These are phyloP conservation scores for Cladosporium phlei DNA, from an alignment of 2,329 filamentous ascomycete genomes.

Conservation along the genomic window DNA sequence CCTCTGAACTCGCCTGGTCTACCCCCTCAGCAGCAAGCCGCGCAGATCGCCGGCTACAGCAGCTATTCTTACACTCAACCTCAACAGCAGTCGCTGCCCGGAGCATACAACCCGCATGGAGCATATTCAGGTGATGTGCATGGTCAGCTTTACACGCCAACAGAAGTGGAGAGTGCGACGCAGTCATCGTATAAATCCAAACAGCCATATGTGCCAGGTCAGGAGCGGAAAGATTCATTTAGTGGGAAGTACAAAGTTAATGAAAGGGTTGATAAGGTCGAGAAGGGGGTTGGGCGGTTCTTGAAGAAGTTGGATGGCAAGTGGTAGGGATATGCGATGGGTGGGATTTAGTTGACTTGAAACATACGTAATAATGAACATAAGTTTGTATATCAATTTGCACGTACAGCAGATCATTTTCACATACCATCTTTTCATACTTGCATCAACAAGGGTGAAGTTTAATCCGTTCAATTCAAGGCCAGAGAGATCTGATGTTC, in stretches of 20 bases:
- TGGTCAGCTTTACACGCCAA: conserved; percentile 65
- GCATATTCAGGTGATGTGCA: conserved; percentile 54
- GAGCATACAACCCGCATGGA: conserved; percentile 24
- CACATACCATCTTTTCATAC: too few species aligned
- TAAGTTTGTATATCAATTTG: too few species aligned
- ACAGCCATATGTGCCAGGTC: neutral
- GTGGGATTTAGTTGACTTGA: too few species aligned
- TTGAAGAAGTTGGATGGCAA: conserved; percentile 68
- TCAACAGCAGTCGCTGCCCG: conserved; percentile 19
- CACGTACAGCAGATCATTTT: too few species aligned
- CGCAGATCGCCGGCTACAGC: conserved; percentile 45
- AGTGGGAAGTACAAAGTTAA: conserved; percentile 46
- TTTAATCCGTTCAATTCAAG: too few species aligned
- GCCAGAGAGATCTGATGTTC: too few species aligned
- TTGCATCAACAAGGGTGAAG: too few species aligned
- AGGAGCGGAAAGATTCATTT: conserved; percentile 6
- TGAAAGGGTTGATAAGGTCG: conserved; percentile 60
- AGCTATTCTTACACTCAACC: conserved; percentile 47
- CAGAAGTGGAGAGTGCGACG: conserved; percentile 38
- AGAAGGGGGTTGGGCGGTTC: conserved; percentile 66
- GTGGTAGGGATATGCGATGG: conserved; percentile 17
- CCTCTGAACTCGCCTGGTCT: conserved; percentile 38
- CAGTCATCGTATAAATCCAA: neutral
- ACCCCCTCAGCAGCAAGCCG: conserved; percentile 30
- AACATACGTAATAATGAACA: too few species aligned